Base-by-base conservation (phyloP, 2,329 filamentous ascomycete genomes). In the Penicillium oxalicum region DNA sequence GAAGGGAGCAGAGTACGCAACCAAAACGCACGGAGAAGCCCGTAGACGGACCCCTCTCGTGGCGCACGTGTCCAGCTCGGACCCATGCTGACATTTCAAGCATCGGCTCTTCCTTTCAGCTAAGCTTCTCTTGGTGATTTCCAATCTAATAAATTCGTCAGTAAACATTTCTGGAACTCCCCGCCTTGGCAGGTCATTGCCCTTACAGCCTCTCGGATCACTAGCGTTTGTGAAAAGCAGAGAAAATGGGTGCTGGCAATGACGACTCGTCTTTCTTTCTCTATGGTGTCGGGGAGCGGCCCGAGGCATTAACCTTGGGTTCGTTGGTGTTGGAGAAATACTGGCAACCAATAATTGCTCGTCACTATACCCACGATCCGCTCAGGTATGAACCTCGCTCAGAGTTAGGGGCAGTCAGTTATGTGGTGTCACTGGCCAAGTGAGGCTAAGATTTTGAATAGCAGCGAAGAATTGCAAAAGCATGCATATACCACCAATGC, bases 231-330 rank as follows among this genome's bases (percentile, higher is more conserved):
- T 18, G 18, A 32, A 13, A 2, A n/a, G 24, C 24, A 5, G 29
- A 25, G 18, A 42, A 40, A 13, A 52, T 56, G 53, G 48, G 37
- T 27, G 45, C 34, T 40, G 44, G 47, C 29, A 32, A 32, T 26
- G 58, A 61, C 28, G 59, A 61, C 33, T 55, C 56, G 12, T 59
- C 59, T 11, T 61, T 61, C 47, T 61, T 56, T 34, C 53, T 61
- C 2, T 61, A 61, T 41, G 59, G 59, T 28, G 45, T 61, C 29
- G 59, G 59, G 44, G 59, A 61, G 44, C 57, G 51, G 36, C 58
- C 59, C 35, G 59, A 61, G 13, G 59, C 59, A 4, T 29, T 61
- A 29, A 61, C 59, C 4, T 50, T 61, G 27, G 59, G 59, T 29
- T 58, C 58, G 4, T 39, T 61, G 40, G 57, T 61, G 27, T 44